These are phyloP conservation scores for Colletotrichum cordylinicola DNA, from an alignment of 2,329 filamentous ascomycete genomes.

Conservation along the genomic window DNA sequence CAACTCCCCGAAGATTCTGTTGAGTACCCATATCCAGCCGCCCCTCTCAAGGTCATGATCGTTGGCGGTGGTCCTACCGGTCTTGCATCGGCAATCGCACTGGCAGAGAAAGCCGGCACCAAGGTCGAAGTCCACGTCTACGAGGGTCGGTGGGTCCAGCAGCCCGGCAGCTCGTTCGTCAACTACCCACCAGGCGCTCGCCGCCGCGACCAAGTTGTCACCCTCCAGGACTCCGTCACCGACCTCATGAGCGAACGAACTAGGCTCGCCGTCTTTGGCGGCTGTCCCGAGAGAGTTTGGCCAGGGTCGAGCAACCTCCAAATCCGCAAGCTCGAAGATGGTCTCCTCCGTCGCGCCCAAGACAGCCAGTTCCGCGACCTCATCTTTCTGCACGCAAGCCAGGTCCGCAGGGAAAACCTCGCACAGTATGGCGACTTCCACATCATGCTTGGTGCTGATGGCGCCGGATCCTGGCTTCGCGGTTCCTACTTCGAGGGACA, in stretches of 20 bases:
- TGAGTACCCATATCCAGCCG: background rate
- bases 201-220: background rate
- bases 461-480: conserved; percentile 40
- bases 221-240: background rate
- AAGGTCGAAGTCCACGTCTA: conserved; percentile 39
- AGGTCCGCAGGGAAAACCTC: conserved; percentile 32
- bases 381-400: conserved; percentile 37
- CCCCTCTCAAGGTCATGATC: background rate
- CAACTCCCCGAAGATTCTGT: background rate
- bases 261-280: conserved; percentile 21
- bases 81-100: background rate
- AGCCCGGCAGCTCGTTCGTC: conserved; percentile 24
- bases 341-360: conserved; percentile 38
- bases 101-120: conserved; percentile 37
- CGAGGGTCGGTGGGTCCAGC: conserved; percentile 36
- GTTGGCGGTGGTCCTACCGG: background rate
- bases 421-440: conserved; percentile 39
- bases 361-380: conserved; percentile 32
- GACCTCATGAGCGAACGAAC: background rate
- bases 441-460: conserved; percentile 38
- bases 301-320: conserved; percentile 41
- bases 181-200: conserved; percentile 31
- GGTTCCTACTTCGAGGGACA: conserved; percentile 37
- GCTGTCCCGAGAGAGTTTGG: conserved; percentile 39
- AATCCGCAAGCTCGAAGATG: conserved; percentile 43